phyloP scores from a whole-genome alignment of 768 basidiomycete genomes.

The Trametes sanguinea region DNA sequence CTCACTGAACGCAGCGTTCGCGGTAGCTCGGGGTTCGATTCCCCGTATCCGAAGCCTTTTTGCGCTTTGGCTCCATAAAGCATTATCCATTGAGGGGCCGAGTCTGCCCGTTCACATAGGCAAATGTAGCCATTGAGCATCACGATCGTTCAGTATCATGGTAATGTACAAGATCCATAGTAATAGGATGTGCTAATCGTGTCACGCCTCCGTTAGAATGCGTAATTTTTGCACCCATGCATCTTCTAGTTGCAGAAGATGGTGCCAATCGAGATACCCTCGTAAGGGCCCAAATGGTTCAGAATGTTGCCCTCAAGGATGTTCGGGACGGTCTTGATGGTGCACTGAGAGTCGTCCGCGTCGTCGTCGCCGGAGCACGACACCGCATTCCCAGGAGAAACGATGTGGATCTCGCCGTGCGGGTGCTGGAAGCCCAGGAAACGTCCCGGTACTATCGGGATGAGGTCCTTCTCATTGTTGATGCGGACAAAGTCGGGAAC shows the following conservation, averaged over 20 bases:
- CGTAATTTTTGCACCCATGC: neutral
- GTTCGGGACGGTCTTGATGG: conserved; percentile 54
- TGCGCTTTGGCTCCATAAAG: too few relatives aligned
- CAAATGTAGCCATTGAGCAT: too few relatives aligned
- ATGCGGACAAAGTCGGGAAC: conserved; percentile 33
- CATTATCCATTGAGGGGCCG: too few relatives aligned
- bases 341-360: conserved; percentile 52
- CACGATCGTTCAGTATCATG: too few relatives aligned
- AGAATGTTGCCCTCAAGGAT: conserved; percentile 50
- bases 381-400: conserved; percentile 39
- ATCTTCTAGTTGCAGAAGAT: conserved; percentile 34
- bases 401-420: conserved; percentile 56
- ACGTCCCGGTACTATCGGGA: conserved; percentile 62
- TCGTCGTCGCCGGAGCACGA: conserved; percentile 56
- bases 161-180: too few relatives aligned
- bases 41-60: conserved; percentile 34
- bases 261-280: conserved; percentile 54
- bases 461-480: conserved; percentile 42
- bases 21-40: conserved; percentile 46
- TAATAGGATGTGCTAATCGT: too few relatives aligned
- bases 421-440: conserved; percentile 53
- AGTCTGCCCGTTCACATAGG: too few relatives aligned
- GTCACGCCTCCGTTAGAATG: too few relatives aligned
- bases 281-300: conserved; percentile 59
- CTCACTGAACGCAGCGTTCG: conserved; percentile 10